Evolutionary conservation across 192 early-diverging fungal genomes (phyloP), one percentile per base, ranked within the genome.

Genomic region (Podila horticola): DNA sequence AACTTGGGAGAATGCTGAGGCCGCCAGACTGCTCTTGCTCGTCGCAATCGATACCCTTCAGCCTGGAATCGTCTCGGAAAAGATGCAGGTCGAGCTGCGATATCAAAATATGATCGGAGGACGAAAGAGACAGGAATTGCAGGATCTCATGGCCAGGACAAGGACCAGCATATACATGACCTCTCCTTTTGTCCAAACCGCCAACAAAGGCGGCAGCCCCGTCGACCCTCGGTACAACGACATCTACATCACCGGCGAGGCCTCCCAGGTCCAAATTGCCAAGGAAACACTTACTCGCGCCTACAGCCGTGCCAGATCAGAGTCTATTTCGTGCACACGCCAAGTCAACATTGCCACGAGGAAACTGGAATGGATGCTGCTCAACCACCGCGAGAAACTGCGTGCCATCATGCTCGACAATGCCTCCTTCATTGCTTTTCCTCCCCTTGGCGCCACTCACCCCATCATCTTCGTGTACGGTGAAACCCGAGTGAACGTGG

Each of bases 351-450:
- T 79, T 67, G 67, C 79, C 3, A 71, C 91, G 11, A 87, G 92
- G 31, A 96, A 96, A 68, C 71, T 94, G 71, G 94, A 96, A 71
- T 96, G 93, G 94, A 85, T 96, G 74, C 75, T 92, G 29, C 83
- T 88, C 17, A 86, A 89, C 66, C 75, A 90, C 36, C 89, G 87
- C 38, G 89, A 92, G 60, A 82, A 90, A 48, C 67, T 96, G 11
- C 74, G 82, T 20, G 84, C 88, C 68, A 92, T 96, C 66, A 93
- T 94, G 92, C 74, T 82, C 38, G 93, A 96, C 71, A 96, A 96
- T 86, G 94, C 88, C 13, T 83, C 88, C 9, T 89, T 85, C 62
- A 85, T 89, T 60, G 64, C 74, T n/a, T 84, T 93, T 38, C 92
- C 94, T 7, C 68, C 85, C 7, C 75, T 94, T 29, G 94, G 93